A percentile compares a stretch with the other conserved stretches of the same genome.
phyloP scores from a whole-genome alignment of 371 early-diverging fungal species.

The Circinella umbellata region DNA sequence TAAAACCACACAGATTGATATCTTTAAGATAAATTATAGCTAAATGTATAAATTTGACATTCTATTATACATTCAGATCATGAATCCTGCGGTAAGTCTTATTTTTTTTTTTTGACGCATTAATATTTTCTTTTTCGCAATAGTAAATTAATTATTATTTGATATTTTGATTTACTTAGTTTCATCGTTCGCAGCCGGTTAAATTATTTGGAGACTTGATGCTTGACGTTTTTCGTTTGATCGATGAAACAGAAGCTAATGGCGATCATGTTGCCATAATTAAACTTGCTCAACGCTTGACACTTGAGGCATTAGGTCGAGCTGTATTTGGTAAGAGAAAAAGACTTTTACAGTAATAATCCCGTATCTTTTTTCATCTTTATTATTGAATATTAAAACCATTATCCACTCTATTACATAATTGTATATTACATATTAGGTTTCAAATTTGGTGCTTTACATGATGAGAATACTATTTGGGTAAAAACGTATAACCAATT shows the following conservation, averaged over 20 bases:
- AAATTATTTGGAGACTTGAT: slow-evolving; percentile 29
- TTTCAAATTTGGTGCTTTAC: slow-evolving; percentile 33
- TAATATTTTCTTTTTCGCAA: too few relatives aligned
- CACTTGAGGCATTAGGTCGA: slow-evolving; percentile 40
- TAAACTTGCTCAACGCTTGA: slow-evolving; percentile 27
- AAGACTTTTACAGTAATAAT: too few relatives aligned
- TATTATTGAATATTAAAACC: too few relatives aligned
- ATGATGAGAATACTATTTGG: slow-evolving; percentile 35
- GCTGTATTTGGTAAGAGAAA: slow-evolving; percentile 36
- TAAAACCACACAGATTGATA: neutral
- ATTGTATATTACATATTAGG: slow-evolving; percentile 15
- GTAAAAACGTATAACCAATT: slow-evolving; percentile 26
- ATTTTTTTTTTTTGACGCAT: too few relatives aligned
- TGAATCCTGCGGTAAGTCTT: slow-evolving; percentile 33
- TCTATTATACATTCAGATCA: slow-evolving; percentile 5
- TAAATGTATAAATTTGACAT: too few relatives aligned
- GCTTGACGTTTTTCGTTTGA: slow-evolving; percentile 17
- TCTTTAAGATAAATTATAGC: too few relatives aligned
- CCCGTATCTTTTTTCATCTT: too few relatives aligned
- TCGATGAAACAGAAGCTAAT: slow-evolving; percentile 22
- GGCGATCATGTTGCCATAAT: slow-evolving; percentile 21
- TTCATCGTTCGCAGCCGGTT: slow-evolving; percentile 39
- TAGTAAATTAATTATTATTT: too few relatives aligned
- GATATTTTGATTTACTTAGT: neutral
- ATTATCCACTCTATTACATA: neutral